Base-by-base conservation (phyloP, 306 rosid genomes). In the Prinsepia uniflora region DNA sequence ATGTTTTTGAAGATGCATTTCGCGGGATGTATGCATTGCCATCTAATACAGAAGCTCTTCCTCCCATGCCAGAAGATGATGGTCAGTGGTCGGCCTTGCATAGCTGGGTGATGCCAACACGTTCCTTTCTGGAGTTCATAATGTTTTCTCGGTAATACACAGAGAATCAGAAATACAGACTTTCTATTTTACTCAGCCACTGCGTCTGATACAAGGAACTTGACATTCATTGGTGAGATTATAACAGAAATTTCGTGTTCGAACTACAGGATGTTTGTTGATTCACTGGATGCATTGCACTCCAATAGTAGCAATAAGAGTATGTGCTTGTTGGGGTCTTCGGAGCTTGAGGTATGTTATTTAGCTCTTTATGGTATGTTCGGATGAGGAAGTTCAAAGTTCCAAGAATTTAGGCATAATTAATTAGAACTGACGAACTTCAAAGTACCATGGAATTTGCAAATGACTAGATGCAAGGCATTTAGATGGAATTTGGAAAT, bases 41-140 rank as follows among this genome's bases (percentile, higher is more conserved):
- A 49, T 45, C 83, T 46, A 49, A 79, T 76, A 58, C 81, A 36
- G 90, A 84, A 76, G 97, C 91, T 70, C 99, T 94, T 71, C 97
- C 97, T 50, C 92, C 97, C 77, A 87, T 94, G 97, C 97, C 96
- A 71, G 96, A 91, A 66, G 96, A 89, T 74, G 96, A 92, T 66
- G 96, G 86, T 76, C 80, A 79, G 75, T 94, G 99, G 97, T 89
- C 96, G 75, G 86, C 90, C 17, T 81, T 91, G 81, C 99, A 91
- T 74, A 94, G 92, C 73, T 94, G 99, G 99, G 92, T 94, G 88
- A 91, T 94, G 97, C 99, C 99, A 78, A 91, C 99, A 73, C 95
- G 91, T 46, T 94, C 97, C 67, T 94, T 91, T 84, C 79, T 86
- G 78, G 97, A 92, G 83, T 91, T 94, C 69, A 54, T 86, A 41